Base-by-base conservation (phyloP, 2,329 filamentous ascomycete species). In the Fusarium oligoseptatum region DNA sequence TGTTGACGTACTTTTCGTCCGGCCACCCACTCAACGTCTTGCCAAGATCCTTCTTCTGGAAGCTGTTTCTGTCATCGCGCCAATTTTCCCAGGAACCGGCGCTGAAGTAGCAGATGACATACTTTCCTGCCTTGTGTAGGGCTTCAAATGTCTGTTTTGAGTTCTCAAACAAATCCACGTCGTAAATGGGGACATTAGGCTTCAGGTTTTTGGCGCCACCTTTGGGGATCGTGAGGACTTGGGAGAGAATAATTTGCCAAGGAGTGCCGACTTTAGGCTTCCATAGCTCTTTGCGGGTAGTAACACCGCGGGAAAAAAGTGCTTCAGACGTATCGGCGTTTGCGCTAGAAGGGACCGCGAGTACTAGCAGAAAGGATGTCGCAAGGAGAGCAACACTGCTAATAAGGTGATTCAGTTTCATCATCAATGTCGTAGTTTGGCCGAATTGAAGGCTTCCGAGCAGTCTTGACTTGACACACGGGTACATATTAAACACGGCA, bases 61-160 rank as follows among this genome's bases (percentile, higher is more conserved):
- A 94, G 7, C 88, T 76, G 24, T 77, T 79, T 17, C 86, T 85
- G 78, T 94, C 93, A 1, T 86, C 82, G 5, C 92, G 87, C 84
- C 87, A 90, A 62, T 90, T 80, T 81, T 95, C 93, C 75, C 88
- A 93, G 7, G 89, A 92, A 1, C 93, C 93, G 0, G 91, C 92
- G 63, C 90, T 92, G 83, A 94, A 94, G 83, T 95, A 95, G 84
- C 93, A 95, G 68, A 94, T 91, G 64, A 94, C 89, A 70, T 88
- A 90, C 78, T 89, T 89, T 12, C 87, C 88, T 6, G 83, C 80
- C 58, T 88, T 89, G 66, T 87, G 84, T 80, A 92, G 90, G 14
- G 91, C 84, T 70, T 90, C 85, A 66, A 93, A 79, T 2, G 80
- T 81, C 20, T 72, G 60, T 3, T 67, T 71, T 29, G 77, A 61